Evolutionary conservation across 2,329 filamentous ascomycete species (phyloP), one percentile per base, ranked within the genome.

Genomic region (Aspergillus sp.): DNA sequence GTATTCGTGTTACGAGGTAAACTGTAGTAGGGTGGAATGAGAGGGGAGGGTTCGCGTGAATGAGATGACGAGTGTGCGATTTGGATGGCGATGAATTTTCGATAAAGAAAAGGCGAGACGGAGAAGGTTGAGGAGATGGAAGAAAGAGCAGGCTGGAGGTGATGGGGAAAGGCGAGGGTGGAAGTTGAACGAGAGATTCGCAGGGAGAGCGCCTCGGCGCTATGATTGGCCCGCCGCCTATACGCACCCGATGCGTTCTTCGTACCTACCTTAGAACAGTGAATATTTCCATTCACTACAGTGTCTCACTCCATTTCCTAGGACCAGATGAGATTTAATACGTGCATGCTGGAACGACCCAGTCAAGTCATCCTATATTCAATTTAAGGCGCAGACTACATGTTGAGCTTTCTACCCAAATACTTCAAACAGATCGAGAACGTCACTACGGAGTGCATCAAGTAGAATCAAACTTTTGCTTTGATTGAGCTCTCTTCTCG

Each of bases 401-500:
- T n/a, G n/a, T n/a, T n/a, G n/a, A n/a, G n/a, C n/a, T n/a, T n/a
- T n/a, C n/a, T n/a, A n/a, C n/a, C n/a, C n/a, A n/a, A n/a, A n/a
- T n/a, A n/a, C n/a, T 23, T 23, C 21, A 6, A 23, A 4, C 21
- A 6, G 3, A 3, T 4, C 21, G 4, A 23, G 21, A 23, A 11
- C 25, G 11, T 29, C 25, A 29, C 25, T 29, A 29, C 25, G 25
- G 23, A 10, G 11, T 29, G 11, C 6, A 29, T 10, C 25, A 29
- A 29, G 3, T 2, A 10, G 11, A 48, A 54, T 59, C 55, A 56
- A 61, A 59, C 56, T 61, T 62, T 61, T 61, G 48, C 17, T 40
- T 56, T 51, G 51, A 52, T 52, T 52, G 48, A 64, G 62, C 64
- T 66, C 65, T 63, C 66, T 67, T 64, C 64, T 65, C 62, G 50